These are phyloP conservation scores for Podaxis sp. DNA, from an alignment of 768 basidiomycete genomes.

Conservation along the genomic window DNA sequence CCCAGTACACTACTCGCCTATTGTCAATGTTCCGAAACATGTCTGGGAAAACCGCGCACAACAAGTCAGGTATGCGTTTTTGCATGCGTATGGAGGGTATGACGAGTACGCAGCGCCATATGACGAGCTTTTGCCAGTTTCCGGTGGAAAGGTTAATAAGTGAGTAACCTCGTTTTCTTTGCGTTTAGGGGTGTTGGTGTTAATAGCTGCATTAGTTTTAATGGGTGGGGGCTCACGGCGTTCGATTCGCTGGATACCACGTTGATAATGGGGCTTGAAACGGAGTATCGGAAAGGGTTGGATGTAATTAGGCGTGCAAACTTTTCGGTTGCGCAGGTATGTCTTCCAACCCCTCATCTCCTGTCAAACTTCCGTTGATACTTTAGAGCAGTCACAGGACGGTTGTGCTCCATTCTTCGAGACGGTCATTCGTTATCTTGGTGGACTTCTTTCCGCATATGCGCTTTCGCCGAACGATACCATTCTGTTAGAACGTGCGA, in stretches of 20 bases:
- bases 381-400: neutral
- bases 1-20: constrained; percentile 13
- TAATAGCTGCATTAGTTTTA: constrained; percentile 48
- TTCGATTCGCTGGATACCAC: constrained; percentile 88
- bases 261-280: constrained; percentile 72
- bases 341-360: constrained; percentile 14
- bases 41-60: constrained; percentile 54
- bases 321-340: constrained; percentile 48
- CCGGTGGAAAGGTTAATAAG: constrained; percentile 50
- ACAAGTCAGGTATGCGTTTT: constrained; percentile 60
- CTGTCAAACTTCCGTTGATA: neutral
- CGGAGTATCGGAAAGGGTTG: constrained; percentile 69
- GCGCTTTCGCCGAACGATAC: constrained; percentile 62
- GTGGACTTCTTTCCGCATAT: constrained; percentile 83
- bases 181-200: neutral
- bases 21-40: constrained; percentile 26
- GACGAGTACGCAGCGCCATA: constrained; percentile 57
- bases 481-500: constrained; percentile 65
- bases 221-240: constrained; percentile 77
- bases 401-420: constrained; percentile 66
- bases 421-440: constrained; percentile 88
- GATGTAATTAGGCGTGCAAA: constrained; percentile 47
- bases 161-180: constrained; percentile 28
- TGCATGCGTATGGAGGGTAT: constrained; percentile 70
- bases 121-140: constrained; percentile 62